Base-by-base conservation (phyloP, 2,329 filamentous ascomycete species). In the Metarhizium anisopliae region DNA sequence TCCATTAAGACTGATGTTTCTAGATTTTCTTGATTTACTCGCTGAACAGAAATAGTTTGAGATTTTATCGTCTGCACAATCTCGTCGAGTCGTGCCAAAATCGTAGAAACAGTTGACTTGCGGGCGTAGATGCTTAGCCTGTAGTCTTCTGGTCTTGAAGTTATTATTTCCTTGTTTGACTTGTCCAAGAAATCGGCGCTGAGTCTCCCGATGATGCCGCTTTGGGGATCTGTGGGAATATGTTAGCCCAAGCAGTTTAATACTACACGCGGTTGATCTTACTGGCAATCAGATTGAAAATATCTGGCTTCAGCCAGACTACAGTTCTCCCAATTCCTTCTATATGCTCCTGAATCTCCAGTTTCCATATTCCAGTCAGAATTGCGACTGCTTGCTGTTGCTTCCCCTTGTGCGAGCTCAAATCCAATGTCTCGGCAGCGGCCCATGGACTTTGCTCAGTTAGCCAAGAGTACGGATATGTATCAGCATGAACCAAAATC, bases 321-420 rank as follows among this genome's bases (percentile, higher is more conserved):
- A 65, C 66, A 1, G 72, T 63, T 36, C 68, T 66, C 6, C 80
- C 80, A 3, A 73, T 63, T 6, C 68, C 69, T 20, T 74, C 69
- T 14, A 73, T 62, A 16, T 77, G 63, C 59, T 81, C 77, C 54
- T 72, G 68, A 2, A 76, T 72, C 8, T 74, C 70, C n/a, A 83
- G 59, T 3, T 69, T 71, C 81, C 81, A 84, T 56, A 72, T 74
- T 29, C 72, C 66, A 13, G 71, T 70, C 69, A 83, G 68, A 54
- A 84, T 66, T 55, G 66, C 67, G 16, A 75, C 58, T 0, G 68
- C 74, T 11, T 75, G 62, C 32, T 60, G 68, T 43, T 72, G 64
- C 63, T 82, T 83, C 4, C 62, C 60, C 14, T 62, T 60, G 40
- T 61, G 29, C 13, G 61, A 14, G 5, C 51, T 45, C 56, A 55